Conservation (phyloP, 176 grass and related monocot species). For the Poa annua region DNA sequence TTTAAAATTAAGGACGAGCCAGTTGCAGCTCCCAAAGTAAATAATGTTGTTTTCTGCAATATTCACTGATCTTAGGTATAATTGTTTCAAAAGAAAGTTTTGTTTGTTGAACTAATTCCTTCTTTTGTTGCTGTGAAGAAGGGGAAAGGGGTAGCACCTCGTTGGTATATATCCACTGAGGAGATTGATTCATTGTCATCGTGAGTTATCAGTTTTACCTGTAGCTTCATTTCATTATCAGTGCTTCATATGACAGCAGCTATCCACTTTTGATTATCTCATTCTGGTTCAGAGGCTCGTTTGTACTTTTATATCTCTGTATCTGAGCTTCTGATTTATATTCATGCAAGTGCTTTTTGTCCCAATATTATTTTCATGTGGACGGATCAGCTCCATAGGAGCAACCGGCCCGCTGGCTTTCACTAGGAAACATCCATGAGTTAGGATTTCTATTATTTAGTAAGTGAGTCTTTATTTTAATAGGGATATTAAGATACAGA, state of each 20-base stretch:
- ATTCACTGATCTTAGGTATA: conserved; percentile 18
- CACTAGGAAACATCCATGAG: neutral
- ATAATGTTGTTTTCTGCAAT: conserved; percentile 11
- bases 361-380: neutral
- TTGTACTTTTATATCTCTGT: conserved; percentile 17
- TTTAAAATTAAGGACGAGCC: conserved; percentile 72
- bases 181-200: conserved; percentile 85
- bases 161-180: conserved; percentile 75
- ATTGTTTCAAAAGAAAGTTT: conserved; percentile 19
- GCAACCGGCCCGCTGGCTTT: neutral
- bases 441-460: neutral
- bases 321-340: neutral
- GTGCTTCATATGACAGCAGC: conserved; percentile 3
- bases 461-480: neutral
- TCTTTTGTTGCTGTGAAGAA: conserved; percentile 70
- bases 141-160: conserved; percentile 66
- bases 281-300: conserved; percentile 13
- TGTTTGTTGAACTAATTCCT: conserved; percentile 21
- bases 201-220: conserved; percentile 55
- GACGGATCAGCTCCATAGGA: no score
- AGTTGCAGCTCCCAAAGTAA: conserved; percentile 82
- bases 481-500: neutral
- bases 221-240: conserved; percentile 16
- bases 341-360: neutral
- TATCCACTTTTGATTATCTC: conserved; percentile 25